Evolutionary conservation across 495 filamentous ascomycete genomes (phyloP).

Genomic region (Tuber aestivum): DNA sequence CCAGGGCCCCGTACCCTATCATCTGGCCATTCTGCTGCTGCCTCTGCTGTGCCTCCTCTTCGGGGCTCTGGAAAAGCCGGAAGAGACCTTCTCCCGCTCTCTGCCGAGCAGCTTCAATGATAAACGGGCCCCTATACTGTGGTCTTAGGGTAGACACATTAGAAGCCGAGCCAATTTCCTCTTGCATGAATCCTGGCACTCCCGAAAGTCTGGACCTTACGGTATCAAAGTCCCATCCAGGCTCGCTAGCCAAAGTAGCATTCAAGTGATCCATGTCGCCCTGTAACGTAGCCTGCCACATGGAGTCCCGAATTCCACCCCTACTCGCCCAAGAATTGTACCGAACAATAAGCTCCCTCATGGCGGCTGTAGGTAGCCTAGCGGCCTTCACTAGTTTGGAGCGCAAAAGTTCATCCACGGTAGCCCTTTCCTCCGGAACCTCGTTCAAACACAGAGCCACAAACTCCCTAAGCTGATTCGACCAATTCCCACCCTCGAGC

Average conservation of each 20-base stretch:
- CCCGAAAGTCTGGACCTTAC: slow-evolving; percentile 44
- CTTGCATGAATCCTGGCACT: slow-evolving; percentile 30
- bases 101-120: slow-evolving; percentile 22
- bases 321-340: slow-evolving; percentile 81
- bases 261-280: slow-evolving; percentile 77
- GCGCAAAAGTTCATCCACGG: slow-evolving; percentile 59
- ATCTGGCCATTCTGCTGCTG: slow-evolving; percentile 15
- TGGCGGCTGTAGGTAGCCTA: slow-evolving; percentile 61
- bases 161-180: slow-evolving; percentile 25
- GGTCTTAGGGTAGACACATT: slow-evolving; percentile 27
- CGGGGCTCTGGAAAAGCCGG: slow-evolving; percentile 27
- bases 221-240: slow-evolving; percentile 66
- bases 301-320: slow-evolving; percentile 74
- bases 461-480: slow-evolving; percentile 65
- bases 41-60: slow-evolving; percentile 27
- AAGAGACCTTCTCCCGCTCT: slow-evolving; percentile 26
- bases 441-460: slow-evolving; percentile 74
- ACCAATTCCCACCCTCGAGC: slow-evolving; percentile 71
- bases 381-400: slow-evolving; percentile 62
- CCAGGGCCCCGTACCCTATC: slow-evolving; percentile 15
- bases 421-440: slow-evolving; percentile 66
- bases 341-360: slow-evolving; percentile 67
- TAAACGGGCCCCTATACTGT: slow-evolving; percentile 7
- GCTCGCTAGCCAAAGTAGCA: slow-evolving; percentile 66
- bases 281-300: slow-evolving; percentile 51